phyloP scores from a whole-genome alignment of 768 basidiomycete species.

The Terana coerulea region DNA sequence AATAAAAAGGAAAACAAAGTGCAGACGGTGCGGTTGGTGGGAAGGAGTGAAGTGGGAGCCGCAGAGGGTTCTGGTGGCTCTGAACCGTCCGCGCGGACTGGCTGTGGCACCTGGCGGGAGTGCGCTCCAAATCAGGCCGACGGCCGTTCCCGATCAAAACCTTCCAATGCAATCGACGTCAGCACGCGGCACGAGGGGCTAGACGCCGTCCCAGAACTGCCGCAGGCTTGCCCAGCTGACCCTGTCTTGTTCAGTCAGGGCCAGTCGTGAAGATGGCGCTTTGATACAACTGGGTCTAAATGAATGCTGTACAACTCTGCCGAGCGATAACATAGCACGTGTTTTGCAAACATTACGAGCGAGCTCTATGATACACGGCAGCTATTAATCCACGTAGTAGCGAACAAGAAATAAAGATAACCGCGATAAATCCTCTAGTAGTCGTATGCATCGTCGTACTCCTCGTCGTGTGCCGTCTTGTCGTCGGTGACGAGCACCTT shows the following conservation, averaged over 20 bases:
- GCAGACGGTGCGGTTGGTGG: background rate
- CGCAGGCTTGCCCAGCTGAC: background rate
- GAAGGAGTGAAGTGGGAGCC: background rate
- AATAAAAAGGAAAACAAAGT: background rate
- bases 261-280: too few relatives aligned
- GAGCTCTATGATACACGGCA: too few relatives aligned
- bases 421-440: too few relatives aligned
- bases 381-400: too few relatives aligned
- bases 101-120: background rate
- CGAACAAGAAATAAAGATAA: too few relatives aligned
- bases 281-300: too few relatives aligned
- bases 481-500: constrained; percentile 43
- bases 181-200: background rate
- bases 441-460: constrained; percentile 40
- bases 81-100: background rate
- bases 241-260: too few relatives aligned
- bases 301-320: too few relatives aligned
- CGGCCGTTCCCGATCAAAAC: constrained; percentile 1
- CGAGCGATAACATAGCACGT: too few relatives aligned
- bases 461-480: constrained; percentile 48
- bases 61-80: constrained; percentile 6
- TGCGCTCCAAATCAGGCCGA: constrained; percentile 4
- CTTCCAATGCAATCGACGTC: background rate
- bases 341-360: too few relatives aligned
- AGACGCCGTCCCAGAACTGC: background rate